Evolutionary conservation across 441 rosid genomes (phyloP), one percentile per base, ranked within the genome.

Genomic region (Gossypium gossypioides): DNA sequence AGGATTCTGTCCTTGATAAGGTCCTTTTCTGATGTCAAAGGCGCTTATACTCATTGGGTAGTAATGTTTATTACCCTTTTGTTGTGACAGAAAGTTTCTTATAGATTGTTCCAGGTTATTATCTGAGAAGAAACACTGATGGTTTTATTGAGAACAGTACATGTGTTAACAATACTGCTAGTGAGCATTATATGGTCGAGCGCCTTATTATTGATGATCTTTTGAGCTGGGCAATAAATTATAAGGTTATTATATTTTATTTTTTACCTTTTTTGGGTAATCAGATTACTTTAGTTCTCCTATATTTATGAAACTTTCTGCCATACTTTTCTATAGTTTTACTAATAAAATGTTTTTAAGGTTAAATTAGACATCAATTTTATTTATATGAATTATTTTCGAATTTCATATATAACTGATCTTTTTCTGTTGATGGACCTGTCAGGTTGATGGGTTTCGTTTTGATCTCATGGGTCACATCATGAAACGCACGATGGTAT

Each of bases 401-500:
- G 48, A 64, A 18, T 9, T 24, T 22, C 2, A 25, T 44, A 37
- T 4, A 10, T 9, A 34, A 2, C 2, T 44, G n/a, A 75, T 69
- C 48, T 72, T 73, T 46, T 12, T 72, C 71, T 70, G 21, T 68
- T 81, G 50, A 63, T 74, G 74, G 50, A 76, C 5, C 77, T 86
- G 37, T 56, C 85, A 95, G 97, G 92, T 95, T 78, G 99, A 95
- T 79, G 99, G 99, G 55, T 92, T 92, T 76, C 93, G 97, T 57
- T 92, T 91, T 83, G 98, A 95, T 78, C 97, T 95, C 67, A 95
- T 89, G 97, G 99, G 99, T 68, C 98, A 95, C 81, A 77, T 95
- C 74, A 95, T 92, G 99, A 92, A 86, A 84, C 74, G 73, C 65
- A 86, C 98, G 55, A 91, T 91, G 98, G 98, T 95, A 84, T 60